Base-by-base conservation (phyloP, 2,329 filamentous ascomycete genomes). In the Colletotrichum sp. region DNA sequence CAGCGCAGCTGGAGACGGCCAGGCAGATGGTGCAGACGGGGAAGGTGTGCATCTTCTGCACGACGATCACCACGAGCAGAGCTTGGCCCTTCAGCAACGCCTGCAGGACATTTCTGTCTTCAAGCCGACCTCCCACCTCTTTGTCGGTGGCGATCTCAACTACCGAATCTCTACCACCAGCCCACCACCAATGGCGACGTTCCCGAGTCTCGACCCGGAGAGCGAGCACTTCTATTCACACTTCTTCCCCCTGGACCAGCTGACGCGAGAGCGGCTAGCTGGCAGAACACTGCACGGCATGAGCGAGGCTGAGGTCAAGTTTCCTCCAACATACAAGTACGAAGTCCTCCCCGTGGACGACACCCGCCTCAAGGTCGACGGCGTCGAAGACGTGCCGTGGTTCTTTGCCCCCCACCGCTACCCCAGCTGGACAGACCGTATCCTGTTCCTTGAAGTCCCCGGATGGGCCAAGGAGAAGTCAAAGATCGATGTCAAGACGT, bases 281-380 rank as follows among this genome's bases (percentile, higher is more conserved):
- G 92, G 93, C 1, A 90, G 92, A 18, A 95, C 94, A 3, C 86
- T 98, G 28, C 96, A 99, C 78, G 93, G 95, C 6, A 87, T 99
- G 39, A 86, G 87, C 12, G 97, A 99, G 85, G 91, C 93, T 1
- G 87, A 90, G 1, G 92, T 99, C 74, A 85, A 84, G 6, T 99
- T 99, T 81, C 94, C 96, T 2, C 97, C 97, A 1, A 98, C 97
- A 0, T 99, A 99, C 88, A 99, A 99, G 84, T 98, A 97, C 83
- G 89, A 90, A 39, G 83, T 90, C 2, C 79, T 88, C 73, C 85
- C 84, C 3, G 82, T 79, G 21, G 77, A 79, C 13, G 82, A 82
- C 16, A 82, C 80, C 18, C 65, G 66, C 30, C 59, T 67, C 28
- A 28, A 36, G 13, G 71, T 76, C 9, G 73, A 80, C n/a, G 80